phyloP scores from a whole-genome alignment of 164 flowering plant species.

The Taxillus chinensis region DNA sequence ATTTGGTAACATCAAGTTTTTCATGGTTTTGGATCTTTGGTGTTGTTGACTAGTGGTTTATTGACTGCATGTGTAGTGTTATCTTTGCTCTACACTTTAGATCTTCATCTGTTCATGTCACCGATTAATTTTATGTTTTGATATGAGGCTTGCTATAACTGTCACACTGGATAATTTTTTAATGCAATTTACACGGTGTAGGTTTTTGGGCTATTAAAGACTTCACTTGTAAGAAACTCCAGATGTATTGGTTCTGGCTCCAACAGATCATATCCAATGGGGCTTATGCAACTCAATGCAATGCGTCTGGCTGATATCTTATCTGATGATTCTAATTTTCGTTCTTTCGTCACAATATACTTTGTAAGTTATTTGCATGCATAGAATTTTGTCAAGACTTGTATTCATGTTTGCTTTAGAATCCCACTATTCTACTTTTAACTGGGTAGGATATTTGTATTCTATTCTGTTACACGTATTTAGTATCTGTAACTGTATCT shows the following conservation, averaged over 20 bases:
- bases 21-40: no score
- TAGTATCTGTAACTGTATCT: neutral
- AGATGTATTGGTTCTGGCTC: slow-evolving; percentile 17
- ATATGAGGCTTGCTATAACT: slow-evolving; percentile 4
- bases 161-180: slow-evolving; percentile 4
- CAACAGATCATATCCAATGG: slow-evolving; percentile 46
- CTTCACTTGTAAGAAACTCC: slow-evolving; percentile 32
- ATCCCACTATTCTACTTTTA: no score
- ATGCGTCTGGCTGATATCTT: slow-evolving; percentile 88
- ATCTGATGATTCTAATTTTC: slow-evolving; percentile 96
- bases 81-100: no score
- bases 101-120: neutral
- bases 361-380: slow-evolving; percentile 50
- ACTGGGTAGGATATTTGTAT: neutral
- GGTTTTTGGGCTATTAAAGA: slow-evolving; percentile 75
- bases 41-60: no score
- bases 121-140: neutral
- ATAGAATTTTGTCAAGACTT: neutral
- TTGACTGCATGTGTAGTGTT: no score
- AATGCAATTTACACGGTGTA: slow-evolving; percentile 20
- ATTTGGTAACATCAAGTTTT: no score
- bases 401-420: no score
- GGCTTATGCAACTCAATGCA: slow-evolving; percentile 77
- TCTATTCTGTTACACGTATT: neutral
- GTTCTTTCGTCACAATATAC: slow-evolving; percentile 55